A percentile compares a stretch with the other conserved stretches of the same genome.
These are phyloP conservation scores for Lotmaria passim DNA, from an alignment of 208 protist species.

Conservation along the genomic window DNA sequence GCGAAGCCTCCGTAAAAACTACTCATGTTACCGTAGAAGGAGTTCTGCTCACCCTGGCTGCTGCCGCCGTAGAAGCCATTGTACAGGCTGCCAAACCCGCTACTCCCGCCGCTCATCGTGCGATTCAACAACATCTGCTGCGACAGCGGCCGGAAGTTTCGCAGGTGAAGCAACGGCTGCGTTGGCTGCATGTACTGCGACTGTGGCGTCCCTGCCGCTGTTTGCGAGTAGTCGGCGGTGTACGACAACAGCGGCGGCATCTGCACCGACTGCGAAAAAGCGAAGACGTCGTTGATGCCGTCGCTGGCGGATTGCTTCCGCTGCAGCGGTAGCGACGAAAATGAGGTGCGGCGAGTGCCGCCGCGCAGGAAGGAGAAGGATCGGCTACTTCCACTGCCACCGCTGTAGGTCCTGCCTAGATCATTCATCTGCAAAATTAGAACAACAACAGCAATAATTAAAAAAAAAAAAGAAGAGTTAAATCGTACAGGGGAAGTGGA, in stretches of 20 bases:
- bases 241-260: not conserved
- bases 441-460: too few species aligned
- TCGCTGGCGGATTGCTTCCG: constrained; percentile 6
- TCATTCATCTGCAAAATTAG: too few species aligned
- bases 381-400: not conserved
- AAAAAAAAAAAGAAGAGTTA: not conserved
- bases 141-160: not conserved
- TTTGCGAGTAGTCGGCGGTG: not conserved
- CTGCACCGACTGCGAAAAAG: constrained; percentile 10
- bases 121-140: not conserved
- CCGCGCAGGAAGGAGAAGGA: too few species aligned
- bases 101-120: constrained; percentile 15
- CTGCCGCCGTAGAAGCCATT: constrained; percentile 7
- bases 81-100: constrained; percentile 19
- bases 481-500: not conserved
- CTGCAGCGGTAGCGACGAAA: not conserved
- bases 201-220: not conserved
- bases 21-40: constrained; percentile 13
- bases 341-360: too few species aligned
- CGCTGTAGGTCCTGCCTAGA: not conserved
- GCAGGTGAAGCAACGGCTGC: not conserved
- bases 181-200: not conserved
- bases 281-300: not conserved
- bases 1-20: constrained; percentile 17
- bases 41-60: not conserved